Evolutionary conservation across 2,329 filamentous ascomycete species (phyloP), one percentile per base, ranked within the genome.

Genomic region (Xenoacremonium recifei): DNA sequence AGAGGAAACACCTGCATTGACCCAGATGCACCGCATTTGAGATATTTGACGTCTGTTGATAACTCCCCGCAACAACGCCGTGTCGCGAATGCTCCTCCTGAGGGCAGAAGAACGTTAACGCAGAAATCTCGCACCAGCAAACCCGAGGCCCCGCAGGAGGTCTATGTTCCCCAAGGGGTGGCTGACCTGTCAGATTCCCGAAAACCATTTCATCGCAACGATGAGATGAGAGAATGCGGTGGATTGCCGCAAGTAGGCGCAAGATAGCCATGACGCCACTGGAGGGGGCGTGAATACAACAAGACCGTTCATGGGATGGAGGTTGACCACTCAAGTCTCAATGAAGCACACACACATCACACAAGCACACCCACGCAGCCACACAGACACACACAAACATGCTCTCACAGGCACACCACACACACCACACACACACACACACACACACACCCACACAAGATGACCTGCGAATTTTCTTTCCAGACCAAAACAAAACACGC

Each of bases 171-270:
- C 41, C 42, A 44, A 34, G 33, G 48, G 35, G 39, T 44, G 40
- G 47, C 44, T 52, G 52, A 53, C 54, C 46, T 57, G 54, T 55
- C 49, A 55, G 52, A 57, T 55, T 49, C 49, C 45, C 46, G 47
- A 44, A 35, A 36, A 42, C 40, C 44, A 38, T 40, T 42, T 39
- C 40, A 49, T 48, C 49, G 45, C 20, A 42, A 40, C 38, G 30
- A 32, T 21, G 45, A 47, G 39, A 41, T 39, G 45, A 49, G 42
- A 16, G 29, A 7, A 27, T 27, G 23, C 39, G 23, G 13, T 23
- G 27, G 23, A 15, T 21, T 48, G 32, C 31, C 35, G 36, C 30
- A 32, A 33, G 30, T 19, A 27, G 37, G 37, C 25, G 37, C 29
- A 31, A 39, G 19, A 45, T 21, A 21, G 37, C 31, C 21, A 42